A percentile compares a stretch with the other conserved stretches of the same genome.
Evolutionary conservation across 2,329 filamentous ascomycete species (phyloP).

Genomic region (Pseudopithomyces chartarum): DNA sequence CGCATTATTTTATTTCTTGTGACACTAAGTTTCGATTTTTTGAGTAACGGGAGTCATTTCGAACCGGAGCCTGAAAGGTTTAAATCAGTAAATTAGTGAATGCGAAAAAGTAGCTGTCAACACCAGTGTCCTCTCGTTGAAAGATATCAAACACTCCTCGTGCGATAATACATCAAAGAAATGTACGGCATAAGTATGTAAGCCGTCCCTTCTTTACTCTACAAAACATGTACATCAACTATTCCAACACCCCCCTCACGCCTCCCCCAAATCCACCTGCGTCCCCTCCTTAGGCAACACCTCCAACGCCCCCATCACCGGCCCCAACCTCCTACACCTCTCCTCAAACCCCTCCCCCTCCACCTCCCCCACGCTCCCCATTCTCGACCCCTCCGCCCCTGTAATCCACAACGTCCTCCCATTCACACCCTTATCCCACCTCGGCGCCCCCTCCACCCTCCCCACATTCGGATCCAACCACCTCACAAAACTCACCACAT

Average conservation of each 20-base stretch:
- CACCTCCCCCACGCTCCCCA: constrained; percentile 44
- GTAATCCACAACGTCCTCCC: constrained; percentile 39
- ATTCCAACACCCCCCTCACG: neutral
- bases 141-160: no score
- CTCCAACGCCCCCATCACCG: neutral
- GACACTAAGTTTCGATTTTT: no score
- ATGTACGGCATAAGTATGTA: no score
- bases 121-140: no score
- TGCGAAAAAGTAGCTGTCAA: no score
- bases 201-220: no score
- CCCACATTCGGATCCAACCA: constrained; percentile 68
- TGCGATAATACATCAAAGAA: no score
- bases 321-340: neutral
- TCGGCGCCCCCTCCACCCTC: constrained; percentile 52
- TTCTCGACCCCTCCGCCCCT: constrained; percentile 44
- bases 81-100: no score
- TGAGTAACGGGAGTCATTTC: no score
- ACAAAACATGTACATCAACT: neutral
- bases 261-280: neutral
- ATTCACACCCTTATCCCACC: constrained; percentile 56
- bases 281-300: neutral
- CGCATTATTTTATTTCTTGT: no score
- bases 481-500: constrained; percentile 76
- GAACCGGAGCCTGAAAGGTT: no score
- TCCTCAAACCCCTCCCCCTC: constrained; percentile 20